phyloP scores from a whole-genome alignment of 345 rosid genomes.

The Iberis pinnata region DNA sequence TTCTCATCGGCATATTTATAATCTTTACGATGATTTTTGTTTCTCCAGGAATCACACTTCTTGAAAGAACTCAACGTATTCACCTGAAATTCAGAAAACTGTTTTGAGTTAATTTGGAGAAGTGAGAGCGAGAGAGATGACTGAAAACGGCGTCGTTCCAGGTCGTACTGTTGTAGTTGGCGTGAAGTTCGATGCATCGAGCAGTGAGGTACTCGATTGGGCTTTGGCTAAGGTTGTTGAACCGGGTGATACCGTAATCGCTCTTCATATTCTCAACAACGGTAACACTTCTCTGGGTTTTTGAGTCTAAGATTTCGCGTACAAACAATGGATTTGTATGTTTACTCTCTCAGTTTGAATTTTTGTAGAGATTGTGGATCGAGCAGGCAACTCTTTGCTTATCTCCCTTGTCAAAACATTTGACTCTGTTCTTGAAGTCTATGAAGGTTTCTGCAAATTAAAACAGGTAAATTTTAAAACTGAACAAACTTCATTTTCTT shows the following conservation, averaged over 20 bases:
- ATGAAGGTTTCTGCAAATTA: constrained; percentile 91
- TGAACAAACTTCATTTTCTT: not conserved
- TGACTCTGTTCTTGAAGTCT: constrained; percentile 65
- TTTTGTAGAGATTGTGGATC: constrained; percentile 42
- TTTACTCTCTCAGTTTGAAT: not conserved
- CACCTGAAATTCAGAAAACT: constrained; percentile 10
- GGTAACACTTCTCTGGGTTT: constrained; percentile 30
- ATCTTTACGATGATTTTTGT: constrained; percentile 19
- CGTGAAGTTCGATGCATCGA: constrained; percentile 58
- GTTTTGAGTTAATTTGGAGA: constrained; percentile 2
- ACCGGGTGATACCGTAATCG: constrained; percentile 76
- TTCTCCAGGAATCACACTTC: constrained; percentile 20
- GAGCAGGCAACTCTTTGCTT: constrained; percentile 51
- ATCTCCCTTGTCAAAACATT: constrained; percentile 64
- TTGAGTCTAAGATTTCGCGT: not conserved
- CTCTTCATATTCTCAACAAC: constrained; percentile 67
- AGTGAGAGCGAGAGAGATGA: constrained; percentile 22
- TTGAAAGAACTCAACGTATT: not conserved
- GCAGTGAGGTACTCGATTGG: constrained; percentile 82
- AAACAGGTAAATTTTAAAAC: constrained; percentile 55
- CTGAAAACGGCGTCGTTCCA: constrained; percentile 12
- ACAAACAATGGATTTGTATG: constrained; percentile 4
- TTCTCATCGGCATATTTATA: too few relatives aligned
- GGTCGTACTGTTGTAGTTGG: constrained; percentile 62
- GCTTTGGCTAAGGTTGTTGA: constrained; percentile 72